Evolutionary conservation across 2,329 filamentous ascomycete genomes (phyloP).

Genomic region (Hypoxylon sp.): DNA sequence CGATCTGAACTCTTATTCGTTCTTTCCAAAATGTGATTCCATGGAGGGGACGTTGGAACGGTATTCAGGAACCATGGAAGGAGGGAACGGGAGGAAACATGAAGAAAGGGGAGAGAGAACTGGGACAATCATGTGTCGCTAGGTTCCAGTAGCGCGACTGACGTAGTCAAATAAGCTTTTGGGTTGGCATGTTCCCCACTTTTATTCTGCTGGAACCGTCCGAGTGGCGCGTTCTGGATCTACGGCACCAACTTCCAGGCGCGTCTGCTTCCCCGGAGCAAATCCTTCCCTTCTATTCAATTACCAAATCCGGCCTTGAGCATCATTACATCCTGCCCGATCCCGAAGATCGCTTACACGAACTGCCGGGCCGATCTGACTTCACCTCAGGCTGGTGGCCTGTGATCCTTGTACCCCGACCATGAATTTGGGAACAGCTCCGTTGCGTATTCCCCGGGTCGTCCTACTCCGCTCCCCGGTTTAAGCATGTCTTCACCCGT

Average conservation of each 20-base stretch:
- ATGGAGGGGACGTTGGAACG: not conserved
- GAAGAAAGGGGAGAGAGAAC: not conserved
- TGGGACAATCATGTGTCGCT: constrained; percentile 18
- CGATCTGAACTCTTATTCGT: constrained; percentile 8
- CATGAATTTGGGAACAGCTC: constrained; percentile 31
- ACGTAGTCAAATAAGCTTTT: constrained; percentile 11
- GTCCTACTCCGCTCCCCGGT: constrained; percentile 19
- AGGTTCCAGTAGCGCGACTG: not conserved
- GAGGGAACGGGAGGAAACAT: not conserved
- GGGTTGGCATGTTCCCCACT: constrained; percentile 7
- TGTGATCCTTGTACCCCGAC: constrained; percentile 25
- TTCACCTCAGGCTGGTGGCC: constrained; percentile 10
- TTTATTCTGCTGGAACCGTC: constrained; percentile 1
- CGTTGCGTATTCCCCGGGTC: constrained; percentile 9
- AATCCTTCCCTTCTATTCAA: constrained; percentile 17
- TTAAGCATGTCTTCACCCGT: constrained; percentile 44
- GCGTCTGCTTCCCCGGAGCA: constrained; percentile 15
- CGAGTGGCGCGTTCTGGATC: constrained; percentile 13
- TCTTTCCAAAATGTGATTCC: constrained; percentile 3
- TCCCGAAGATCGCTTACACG: constrained; percentile 22
- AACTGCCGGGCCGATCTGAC: constrained; percentile 23
- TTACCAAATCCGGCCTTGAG: constrained; percentile 25
- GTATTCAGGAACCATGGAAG: constrained; percentile 14
- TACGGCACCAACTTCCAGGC: constrained; percentile 1
- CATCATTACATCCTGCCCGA: constrained; percentile 16